Evolutionary conservation across 768 basidiomycete genomes (phyloP).

Genomic region (Tubosaeta sp.): DNA sequence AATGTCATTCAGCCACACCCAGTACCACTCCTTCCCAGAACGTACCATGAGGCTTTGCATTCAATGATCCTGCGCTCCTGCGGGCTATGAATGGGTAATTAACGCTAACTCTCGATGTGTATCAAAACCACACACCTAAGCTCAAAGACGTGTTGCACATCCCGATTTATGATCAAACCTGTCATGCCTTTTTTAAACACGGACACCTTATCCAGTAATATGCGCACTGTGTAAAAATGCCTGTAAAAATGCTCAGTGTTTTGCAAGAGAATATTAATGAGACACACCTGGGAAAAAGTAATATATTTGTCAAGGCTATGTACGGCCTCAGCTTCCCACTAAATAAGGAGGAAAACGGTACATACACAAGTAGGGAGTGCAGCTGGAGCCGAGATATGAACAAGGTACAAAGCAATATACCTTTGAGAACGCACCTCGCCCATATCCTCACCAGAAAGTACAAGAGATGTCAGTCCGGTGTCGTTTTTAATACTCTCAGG

Average conservation of each 20-base stretch:
- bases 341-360: not conserved
- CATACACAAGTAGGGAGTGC: slow-evolving; percentile 58
- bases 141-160: slow-evolving; percentile 27
- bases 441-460: slow-evolving; percentile 40
- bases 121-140: slow-evolving; percentile 14
- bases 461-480: slow-evolving; percentile 20
- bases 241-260: slow-evolving; percentile 24
- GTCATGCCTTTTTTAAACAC: not conserved
- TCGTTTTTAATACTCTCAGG: slow-evolving; percentile 27
- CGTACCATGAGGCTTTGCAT: slow-evolving; percentile 57
- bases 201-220: not conserved
- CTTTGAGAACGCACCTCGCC: slow-evolving; percentile 37
- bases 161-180: slow-evolving; percentile 24
- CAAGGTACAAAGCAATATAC: not conserved
- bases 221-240: slow-evolving; percentile 21
- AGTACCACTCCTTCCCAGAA: slow-evolving; percentile 69
- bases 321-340: slow-evolving; percentile 36
- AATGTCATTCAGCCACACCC: slow-evolving; percentile 41
- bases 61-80: slow-evolving; percentile 57
- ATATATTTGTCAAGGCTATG: slow-evolving; percentile 32
- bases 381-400: slow-evolving; percentile 33
- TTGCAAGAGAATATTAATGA: slow-evolving; percentile 30
- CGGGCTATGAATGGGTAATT: slow-evolving; percentile 19
- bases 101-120: slow-evolving; percentile 11
- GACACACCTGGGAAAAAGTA: slow-evolving; percentile 25